Percentiles rank a stretch among this genome's conserved stretches.
phyloP scores from a whole-genome alignment of 2,329 filamentous ascomycete species.

The Phialophora verrucosa region DNA sequence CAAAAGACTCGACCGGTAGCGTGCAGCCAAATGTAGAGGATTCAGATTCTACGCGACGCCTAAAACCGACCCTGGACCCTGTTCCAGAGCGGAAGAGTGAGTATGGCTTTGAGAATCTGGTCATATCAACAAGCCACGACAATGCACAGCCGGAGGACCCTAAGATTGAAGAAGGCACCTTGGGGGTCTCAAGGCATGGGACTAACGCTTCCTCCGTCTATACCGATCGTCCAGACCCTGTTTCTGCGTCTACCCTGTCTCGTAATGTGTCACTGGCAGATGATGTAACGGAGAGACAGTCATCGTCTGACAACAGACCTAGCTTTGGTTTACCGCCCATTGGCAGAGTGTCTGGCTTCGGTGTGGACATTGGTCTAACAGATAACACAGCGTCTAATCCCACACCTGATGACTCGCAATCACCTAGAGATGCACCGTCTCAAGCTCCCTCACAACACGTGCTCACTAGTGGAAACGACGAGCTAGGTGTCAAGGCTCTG shows the following conservation, averaged over 20 bases:
- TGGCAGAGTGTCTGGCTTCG: constrained; percentile 35
- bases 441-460: not conserved
- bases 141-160: constrained; percentile 24
- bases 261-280: constrained; percentile 29
- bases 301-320: not conserved
- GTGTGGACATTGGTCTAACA: constrained; percentile 28
- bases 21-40: constrained; percentile 38
- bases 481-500: constrained; percentile 41
- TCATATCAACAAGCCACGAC: constrained; percentile 14
- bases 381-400: constrained; percentile 4
- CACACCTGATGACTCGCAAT: not conserved
- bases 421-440: not conserved
- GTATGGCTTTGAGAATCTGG: constrained; percentile 59
- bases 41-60: constrained; percentile 46
- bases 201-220: constrained; percentile 39
- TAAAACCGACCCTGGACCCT: constrained; percentile 56
- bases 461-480: not conserved
- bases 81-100: constrained; percentile 66
- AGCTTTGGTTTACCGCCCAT: constrained; percentile 31
- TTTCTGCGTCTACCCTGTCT: constrained; percentile 33
- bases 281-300: constrained; percentile 8
- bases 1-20: constrained; percentile 17
- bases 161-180: constrained; percentile 24
- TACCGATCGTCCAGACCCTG: constrained; percentile 38
- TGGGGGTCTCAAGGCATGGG: constrained; percentile 27